Base-by-base conservation (phyloP, 23 red algal species). In the Gracilaria domingensis region DNA sequence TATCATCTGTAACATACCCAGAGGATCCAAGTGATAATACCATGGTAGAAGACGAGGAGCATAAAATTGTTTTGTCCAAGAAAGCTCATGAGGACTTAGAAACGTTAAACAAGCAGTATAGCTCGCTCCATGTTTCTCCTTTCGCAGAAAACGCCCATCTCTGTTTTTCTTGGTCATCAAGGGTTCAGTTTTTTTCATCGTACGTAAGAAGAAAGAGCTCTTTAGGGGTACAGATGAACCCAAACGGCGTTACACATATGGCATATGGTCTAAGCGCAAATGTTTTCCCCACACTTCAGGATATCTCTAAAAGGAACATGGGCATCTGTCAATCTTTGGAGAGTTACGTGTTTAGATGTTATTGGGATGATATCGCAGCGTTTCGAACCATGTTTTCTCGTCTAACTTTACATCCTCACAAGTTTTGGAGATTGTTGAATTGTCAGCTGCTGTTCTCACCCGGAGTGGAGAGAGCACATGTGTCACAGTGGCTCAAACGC, bases 381-480 rank as follows among this genome's bases (percentile, higher is more conserved):
- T 90, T 90, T 67, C 62, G 81, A 47, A 80, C 87, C 2, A 74
- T 60, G 71, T 90, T 90, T 45, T 75, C 73, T 33, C 87, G n/a
- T 24, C 34, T 26, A 66, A 79, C 34, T 80, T 77, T 48, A 20
- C 57, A 14, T 74, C 71, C 33, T 33, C 25, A 23, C 87, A 90
- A 81, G 74, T 90, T 11, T 23, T 24, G 24, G 58, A 90, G 23
- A 60, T 90, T 18, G 87, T 90, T 23, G 14, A 69, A 44, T n/a
- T 90, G 23, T 51, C 87, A 13, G 60, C 74, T 26, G 56, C 53
- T 3, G 16, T 90, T 30, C 58, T 90, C 8, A 64, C 40, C 28
- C 39, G 54, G 44, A 81, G 54, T 16, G 64, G 75, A 25, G 65
- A 90, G 24, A 45, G 29, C 32, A 72, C 57, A 17, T 64, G 54